These are phyloP conservation scores for Aleurites moluccanus DNA, from an alignment of 441 rosid species.

Conservation along the genomic window DNA sequence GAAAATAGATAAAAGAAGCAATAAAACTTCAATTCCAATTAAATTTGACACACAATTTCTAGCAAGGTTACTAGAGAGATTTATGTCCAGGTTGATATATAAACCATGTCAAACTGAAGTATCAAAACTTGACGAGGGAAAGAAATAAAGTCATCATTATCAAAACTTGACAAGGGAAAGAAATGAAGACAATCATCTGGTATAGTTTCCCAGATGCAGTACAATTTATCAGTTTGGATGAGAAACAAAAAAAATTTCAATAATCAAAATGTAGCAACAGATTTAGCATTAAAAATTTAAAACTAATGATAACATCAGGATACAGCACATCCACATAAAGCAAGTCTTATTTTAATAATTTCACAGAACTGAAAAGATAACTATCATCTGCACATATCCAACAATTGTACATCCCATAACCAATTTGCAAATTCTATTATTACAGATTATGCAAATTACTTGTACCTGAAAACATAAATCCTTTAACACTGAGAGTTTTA, in stretches of 20 bases:
- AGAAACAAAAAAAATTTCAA: background rate
- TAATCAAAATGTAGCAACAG: background rate
- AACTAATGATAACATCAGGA: background rate
- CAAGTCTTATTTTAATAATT: background rate
- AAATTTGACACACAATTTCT: background rate
- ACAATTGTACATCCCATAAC: background rate
- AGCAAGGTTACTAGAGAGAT: background rate
- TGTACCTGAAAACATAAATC: background rate
- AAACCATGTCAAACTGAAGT: constrained; percentile 2
- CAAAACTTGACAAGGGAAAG: background rate
- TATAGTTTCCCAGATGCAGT: background rate
- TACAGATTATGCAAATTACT: background rate
- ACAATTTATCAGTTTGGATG: background rate
- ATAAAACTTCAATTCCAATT: background rate
- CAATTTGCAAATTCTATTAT: background rate
- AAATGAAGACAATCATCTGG: background rate
- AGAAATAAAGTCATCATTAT: background rate
- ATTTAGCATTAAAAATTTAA: background rate
- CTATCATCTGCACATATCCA: background rate
- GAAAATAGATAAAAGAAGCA: background rate
- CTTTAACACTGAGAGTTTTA: background rate
- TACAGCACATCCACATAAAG: background rate
- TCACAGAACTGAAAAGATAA: background rate
- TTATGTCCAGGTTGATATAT: background rate
- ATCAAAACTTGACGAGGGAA: background rate